Evolutionary conservation across 768 basidiomycete genomes (phyloP).

Genomic region (Psilocybe cubensis): DNA sequence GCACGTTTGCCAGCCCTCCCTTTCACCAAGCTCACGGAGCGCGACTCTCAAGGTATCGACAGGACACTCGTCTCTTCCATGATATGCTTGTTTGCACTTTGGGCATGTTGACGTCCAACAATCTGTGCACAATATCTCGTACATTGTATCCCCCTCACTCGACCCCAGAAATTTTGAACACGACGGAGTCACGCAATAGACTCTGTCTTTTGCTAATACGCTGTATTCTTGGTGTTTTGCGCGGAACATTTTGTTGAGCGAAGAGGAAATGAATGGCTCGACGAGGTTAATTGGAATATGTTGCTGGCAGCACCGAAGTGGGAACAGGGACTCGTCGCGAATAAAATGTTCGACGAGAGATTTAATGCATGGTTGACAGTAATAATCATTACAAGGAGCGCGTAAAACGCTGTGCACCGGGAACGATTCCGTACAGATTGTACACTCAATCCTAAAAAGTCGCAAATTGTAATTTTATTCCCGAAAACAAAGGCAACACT

Average conservation of each 20-base stretch:
- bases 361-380: constrained; percentile 46
- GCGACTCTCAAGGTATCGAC: constrained; percentile 45
- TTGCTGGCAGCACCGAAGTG: constrained; percentile 52
- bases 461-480: neutral
- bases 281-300: constrained; percentile 27
- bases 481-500: no score
- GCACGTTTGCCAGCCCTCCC: constrained; percentile 63
- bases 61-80: constrained; percentile 41
- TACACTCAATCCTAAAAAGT: neutral
- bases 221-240: constrained; percentile 50
- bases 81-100: constrained; percentile 50
- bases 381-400: constrained; percentile 47
- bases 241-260: constrained; percentile 35
- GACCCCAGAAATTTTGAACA: constrained; percentile 61
- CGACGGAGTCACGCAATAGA: constrained; percentile 52
- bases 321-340: constrained; percentile 53
- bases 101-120: constrained; percentile 48
- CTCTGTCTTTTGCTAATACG: constrained; percentile 39
- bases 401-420: constrained; percentile 24
- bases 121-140: constrained; percentile 34
- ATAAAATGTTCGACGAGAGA: constrained; percentile 42
- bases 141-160: constrained; percentile 19
- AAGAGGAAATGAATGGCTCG: constrained; percentile 20
- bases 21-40: constrained; percentile 46
- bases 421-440: neutral